Evolutionary conservation across 2,329 filamentous ascomycete genomes (phyloP).

Genomic region (Aureobasidium vineae): DNA sequence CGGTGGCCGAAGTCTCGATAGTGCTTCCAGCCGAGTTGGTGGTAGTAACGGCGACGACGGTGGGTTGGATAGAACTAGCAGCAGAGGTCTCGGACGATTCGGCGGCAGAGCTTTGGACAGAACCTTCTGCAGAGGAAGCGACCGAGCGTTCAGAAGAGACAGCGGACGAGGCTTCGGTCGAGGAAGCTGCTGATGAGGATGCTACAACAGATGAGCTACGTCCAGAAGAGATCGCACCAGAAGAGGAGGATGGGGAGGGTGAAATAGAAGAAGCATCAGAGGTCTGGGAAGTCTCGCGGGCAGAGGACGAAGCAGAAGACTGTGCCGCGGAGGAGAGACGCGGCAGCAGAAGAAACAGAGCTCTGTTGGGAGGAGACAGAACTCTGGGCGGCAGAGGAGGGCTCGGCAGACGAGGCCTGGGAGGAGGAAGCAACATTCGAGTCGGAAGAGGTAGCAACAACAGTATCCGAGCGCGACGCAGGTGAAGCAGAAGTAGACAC

Average conservation of each 20-base stretch:
- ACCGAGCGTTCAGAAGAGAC: constrained; percentile 13
- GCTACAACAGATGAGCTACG: constrained; percentile 24
- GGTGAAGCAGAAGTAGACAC: constrained; percentile 23
- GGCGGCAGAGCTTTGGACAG: background rate
- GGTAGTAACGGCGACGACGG: constrained; percentile 33
- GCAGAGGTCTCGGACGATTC: constrained; percentile 20
- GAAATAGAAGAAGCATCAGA: constrained; percentile 27
- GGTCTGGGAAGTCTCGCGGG: constrained; percentile 15
- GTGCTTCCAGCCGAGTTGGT: constrained; percentile 33
- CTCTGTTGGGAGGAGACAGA: constrained; percentile 22
- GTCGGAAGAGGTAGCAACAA: constrained; percentile 22
- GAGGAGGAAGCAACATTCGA: constrained; percentile 5
- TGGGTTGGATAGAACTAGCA: constrained; percentile 26
- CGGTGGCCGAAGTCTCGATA: constrained; percentile 29
- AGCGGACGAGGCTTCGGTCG: constrained; percentile 10
- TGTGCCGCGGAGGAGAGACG: constrained; percentile 23
- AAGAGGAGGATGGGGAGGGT: constrained; percentile 27
- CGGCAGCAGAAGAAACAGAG: constrained; percentile 15
- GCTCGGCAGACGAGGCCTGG: constrained; percentile 8
- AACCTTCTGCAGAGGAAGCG: constrained; percentile 16
- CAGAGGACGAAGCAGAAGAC: constrained; percentile 12
- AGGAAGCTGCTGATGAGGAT: constrained; percentile 7
- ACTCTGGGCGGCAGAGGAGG: constrained; percentile 30
- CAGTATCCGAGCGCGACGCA: constrained; percentile 24
- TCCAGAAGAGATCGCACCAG: constrained; percentile 26